These are phyloP conservation scores for Penicillium simplicissimum DNA, from an alignment of 495 filamentous ascomycete genomes.

Conservation along the genomic window DNA sequence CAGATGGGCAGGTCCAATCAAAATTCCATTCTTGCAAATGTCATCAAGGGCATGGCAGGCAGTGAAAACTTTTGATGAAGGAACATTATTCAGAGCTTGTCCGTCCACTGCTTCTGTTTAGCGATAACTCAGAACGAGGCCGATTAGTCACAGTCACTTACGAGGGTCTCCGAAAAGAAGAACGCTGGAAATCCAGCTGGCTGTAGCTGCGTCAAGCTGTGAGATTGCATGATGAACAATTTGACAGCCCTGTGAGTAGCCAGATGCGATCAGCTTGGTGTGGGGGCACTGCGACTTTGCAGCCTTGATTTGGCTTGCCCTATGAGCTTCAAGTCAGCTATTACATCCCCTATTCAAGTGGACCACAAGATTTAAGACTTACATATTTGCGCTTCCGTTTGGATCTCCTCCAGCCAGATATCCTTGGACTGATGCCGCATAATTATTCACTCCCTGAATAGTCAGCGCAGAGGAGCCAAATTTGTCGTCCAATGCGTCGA, in stretches of 20 bases:
- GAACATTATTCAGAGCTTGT: background rate
- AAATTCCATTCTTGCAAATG: constrained; percentile 33
- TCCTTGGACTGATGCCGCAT: constrained; percentile 35
- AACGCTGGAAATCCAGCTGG: constrained; percentile 28
- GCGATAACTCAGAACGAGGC: background rate
- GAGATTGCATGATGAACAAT: constrained; percentile 1
- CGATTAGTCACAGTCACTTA: background rate
- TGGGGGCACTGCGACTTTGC: background rate
- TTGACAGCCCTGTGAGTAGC: constrained; percentile 1
- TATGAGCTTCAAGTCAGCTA: background rate
- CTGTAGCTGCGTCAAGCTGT: constrained; percentile 23
- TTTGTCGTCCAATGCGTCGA: constrained; percentile 2
- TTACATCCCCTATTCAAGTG: background rate
- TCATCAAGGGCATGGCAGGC: constrained; percentile 36
- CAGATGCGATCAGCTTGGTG: background rate
- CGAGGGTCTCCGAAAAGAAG: constrained; percentile 40
- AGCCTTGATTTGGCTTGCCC: background rate
- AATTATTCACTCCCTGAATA: constrained; percentile 43
- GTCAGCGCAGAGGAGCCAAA: constrained; percentile 31
- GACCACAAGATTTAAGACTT: background rate
- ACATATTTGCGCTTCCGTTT: background rate
- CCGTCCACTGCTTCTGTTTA: background rate
- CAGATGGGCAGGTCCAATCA: constrained; percentile 31
- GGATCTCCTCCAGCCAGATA: constrained; percentile 39
- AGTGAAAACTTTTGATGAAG: constrained; percentile 26